Base-by-base conservation (phyloP, 441 rosid species). In the Adansonia rubrostipa region DNA sequence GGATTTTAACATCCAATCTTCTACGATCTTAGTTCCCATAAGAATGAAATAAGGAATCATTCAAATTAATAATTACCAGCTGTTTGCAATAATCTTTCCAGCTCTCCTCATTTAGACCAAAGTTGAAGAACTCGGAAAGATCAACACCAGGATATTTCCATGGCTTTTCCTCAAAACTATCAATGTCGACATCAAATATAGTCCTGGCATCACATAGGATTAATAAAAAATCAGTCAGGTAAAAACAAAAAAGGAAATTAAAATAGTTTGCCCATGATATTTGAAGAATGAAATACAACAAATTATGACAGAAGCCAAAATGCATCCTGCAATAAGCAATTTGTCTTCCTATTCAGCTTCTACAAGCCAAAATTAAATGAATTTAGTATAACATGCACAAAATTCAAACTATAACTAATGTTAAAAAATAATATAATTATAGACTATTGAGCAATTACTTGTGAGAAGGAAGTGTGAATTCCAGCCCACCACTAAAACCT, bases 81-180 rank as follows among this genome's bases (percentile, higher is more conserved):
- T 91, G 92, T 85, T 89, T 91, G 94, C 97, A 94, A 85, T 90
- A 97, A 63, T 91, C 97, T 88, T 92, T 94, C 99, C 99, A 97
- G 89, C 91, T 91, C 73, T 93, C 99, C 88, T 97, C 99, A 77
- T 84, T 89, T 85, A 97, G 85, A 80, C 97, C 96, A 82, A 94
- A 97, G 87, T 97, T 97, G 86, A 92, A 97, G 89, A 89, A 97
- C 82, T 92, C 97, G 0, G 98, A 86, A 56, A 85, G 44, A 79
- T 97, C 99, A 78, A 86, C 84, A 54, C 90, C 93, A 51, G 93
- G 93, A 86, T 93, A 90, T 82, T 89, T 93, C 99, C 99, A 97
- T 8, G 98, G 96, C 81, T 97, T 97, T 79, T 97, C 98, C 83
- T 97, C 98, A 81, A 97, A 92, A 80, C 90, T 83, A 83, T 97